A percentile compares a stretch with the other conserved stretches of the same genome.
These are phyloP conservation scores for Piromyces finnis DNA, from an alignment of 192 early-diverging fungal species.

Conservation along the genomic window DNA sequence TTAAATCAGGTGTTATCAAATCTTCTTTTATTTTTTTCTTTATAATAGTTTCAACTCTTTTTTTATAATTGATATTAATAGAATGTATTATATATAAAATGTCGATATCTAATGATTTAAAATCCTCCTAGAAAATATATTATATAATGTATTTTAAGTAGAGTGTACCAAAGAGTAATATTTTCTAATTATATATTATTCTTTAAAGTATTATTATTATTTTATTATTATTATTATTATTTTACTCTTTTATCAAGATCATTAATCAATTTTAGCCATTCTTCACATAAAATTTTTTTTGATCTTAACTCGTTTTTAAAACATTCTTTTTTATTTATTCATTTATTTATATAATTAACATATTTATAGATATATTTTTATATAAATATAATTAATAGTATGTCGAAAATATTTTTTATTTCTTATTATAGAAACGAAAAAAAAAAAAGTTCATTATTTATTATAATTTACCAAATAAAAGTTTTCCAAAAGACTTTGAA, in stretches of 20 bases:
- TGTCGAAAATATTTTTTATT: too few species aligned
- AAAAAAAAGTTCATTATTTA: too few species aligned
- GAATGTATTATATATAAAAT: neutral
- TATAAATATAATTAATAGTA: too few species aligned
- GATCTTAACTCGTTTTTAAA: conserved; percentile 43
- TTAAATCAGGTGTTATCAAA: neutral
- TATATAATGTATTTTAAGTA: too few species aligned
- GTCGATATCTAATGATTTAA: neutral
- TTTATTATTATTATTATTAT: conserved; percentile 7
- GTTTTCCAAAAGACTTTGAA: neutral
- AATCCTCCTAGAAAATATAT: neutral
- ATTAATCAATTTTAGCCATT: conserved; percentile 44
- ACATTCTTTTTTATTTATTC: conserved; percentile 26
- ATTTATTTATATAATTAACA: too few species aligned
- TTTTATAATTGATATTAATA: neutral
- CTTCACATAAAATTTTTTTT: conserved; percentile 46
- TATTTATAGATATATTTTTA: too few species aligned
- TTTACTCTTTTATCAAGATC: conserved; percentile 22
- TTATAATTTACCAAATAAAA: neutral
- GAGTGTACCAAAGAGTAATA: too few species aligned
- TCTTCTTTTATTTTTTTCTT: neutral
- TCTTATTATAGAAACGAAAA: too few species aligned
- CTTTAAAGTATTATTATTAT: too few species aligned
- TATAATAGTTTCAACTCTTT: neutral
- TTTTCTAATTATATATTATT: too few species aligned